Evolutionary conservation across 805 yeast genomes (phyloP), one percentile per base, ranked within the genome.

Genomic region (Kuraishia hungarica): DNA sequence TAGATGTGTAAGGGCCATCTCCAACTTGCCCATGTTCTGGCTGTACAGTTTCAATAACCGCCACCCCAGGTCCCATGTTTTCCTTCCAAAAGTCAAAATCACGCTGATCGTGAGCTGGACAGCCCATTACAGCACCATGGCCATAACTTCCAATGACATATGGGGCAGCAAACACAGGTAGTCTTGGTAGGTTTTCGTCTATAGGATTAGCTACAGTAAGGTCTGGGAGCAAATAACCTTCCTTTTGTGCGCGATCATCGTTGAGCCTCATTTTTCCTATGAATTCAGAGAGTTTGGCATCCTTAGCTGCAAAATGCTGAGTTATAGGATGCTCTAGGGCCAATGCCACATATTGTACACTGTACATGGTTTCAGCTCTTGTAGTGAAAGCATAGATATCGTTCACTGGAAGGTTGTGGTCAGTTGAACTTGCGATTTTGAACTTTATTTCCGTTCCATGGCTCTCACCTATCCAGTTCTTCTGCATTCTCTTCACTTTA

Each of bases 91-190:
- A 93, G 7, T 77, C 88, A 61, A 66, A 81, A 64, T 94, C 99
- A 58, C 98, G 78, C 50, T 75, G 73, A 68, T 94, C 98, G 67
- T 92, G 97, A 0, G 87, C 97, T 1, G 99, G 99, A 62, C 96
- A 89, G 1, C 99, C 99, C 98, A 94, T 93, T 0, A 93, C 98
- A 0, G 97, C 96, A 47, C 97, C 97, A 55, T 82, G 82, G 0
- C 97, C 97, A 65, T 93, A 93, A 2, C 79, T 72, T 2, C 87
- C 83, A 39, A 93, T 66, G 0, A 93, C 98, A 67, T 92, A 94
- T 0, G 97, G 96, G 0, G 98, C 97, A 1, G 79, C 92, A 72
- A 80, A 94, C 0, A 93, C 82, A 0, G 97, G 97, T 4, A 93
- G 56, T 29, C 70, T 60, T 17, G 54, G 56, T 0, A 66, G 54